Evolutionary conservation across 169 alveolate species (phyloP).

Genomic region (Plasmodium yoelii): DNA sequence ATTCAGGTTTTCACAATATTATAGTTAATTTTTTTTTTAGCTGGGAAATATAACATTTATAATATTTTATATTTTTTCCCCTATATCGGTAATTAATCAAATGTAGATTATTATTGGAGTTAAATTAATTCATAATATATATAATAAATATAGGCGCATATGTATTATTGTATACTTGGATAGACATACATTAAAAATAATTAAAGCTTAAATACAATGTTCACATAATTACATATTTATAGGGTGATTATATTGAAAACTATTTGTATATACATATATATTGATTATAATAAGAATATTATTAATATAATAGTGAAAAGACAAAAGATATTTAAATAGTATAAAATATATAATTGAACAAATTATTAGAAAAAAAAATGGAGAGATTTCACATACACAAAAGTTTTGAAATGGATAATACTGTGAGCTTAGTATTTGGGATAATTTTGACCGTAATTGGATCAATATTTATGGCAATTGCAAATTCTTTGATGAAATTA

Average conservation of each 20-base stretch:
- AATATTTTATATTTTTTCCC: too few relatives aligned
- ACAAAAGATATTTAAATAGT: neutral
- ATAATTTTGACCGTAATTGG: slow-evolving; percentile 86
- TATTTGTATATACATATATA: too few relatives aligned
- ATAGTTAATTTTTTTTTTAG: neutral
- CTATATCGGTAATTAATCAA: too few relatives aligned
- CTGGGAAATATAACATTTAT: too few relatives aligned
- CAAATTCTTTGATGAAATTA: slow-evolving; percentile 86
- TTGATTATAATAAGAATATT: neutral
- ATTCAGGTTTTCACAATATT: neutral
- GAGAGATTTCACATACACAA: slow-evolving; percentile 30
- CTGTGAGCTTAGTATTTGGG: slow-evolving; percentile 82
- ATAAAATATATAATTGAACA: neutral
- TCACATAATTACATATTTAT: too few relatives aligned
- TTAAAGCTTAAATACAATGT: too few relatives aligned
- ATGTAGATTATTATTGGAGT: too few relatives aligned
- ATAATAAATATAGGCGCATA: too few relatives aligned
- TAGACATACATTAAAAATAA: too few relatives aligned
- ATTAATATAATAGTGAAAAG: neutral
- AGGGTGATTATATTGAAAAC: too few relatives aligned
- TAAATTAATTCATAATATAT: too few relatives aligned
- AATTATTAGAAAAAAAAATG: slow-evolving; percentile 8
- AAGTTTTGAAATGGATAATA: slow-evolving; percentile 68
- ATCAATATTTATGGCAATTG: slow-evolving; percentile 88
- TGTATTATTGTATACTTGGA: too few relatives aligned